Base-by-base conservation (phyloP, 1,284 basidiomycete genomes). In the Xerocomus amazonicus region DNA sequence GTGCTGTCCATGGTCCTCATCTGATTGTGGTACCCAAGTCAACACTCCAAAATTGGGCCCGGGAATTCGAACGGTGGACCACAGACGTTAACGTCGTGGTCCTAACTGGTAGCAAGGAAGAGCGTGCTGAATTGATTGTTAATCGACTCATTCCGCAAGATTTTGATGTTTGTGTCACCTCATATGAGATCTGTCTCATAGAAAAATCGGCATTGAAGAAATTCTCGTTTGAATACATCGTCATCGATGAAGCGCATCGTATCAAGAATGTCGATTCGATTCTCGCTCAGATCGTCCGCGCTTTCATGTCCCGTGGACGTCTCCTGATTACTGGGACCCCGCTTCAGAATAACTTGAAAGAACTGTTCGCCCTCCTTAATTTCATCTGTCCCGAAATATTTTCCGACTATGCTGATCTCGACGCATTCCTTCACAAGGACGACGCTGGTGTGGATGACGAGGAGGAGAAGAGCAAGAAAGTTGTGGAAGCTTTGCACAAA, bases 231-330 rank as follows among this genome's bases (percentile, higher is more conserved):
- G 92, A 97, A 72, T 99, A 99, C 73, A 98, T 99, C 69, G 81
- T 93, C 59, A 99, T 99, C 64, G 96, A 99, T 73, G 97, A 99
- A 72, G 97, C 96, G 1, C 97, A 99, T 66, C 89, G 96, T 34
- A 99, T 99, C 81, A 99, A 99, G 77, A 99, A 99, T 62, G 94
- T 96, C 61, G 93, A 99, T 67, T 97, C 93, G 28, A 89, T 98
- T 61, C 81, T 99, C 10, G 89, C 88, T 14, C 93, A 98, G 71
- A 97, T 99, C 62, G 94, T 99, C 47, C 84, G 96, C 54, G 78
- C 89, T 3, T 99, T 98, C 72, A 83, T 83, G 59, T 91, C 88
- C 40, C 83, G 96, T 37, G 92, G 92, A 1, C 78, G 97, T 32
- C 73, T 99, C 50, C 77, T 99, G 47, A 99, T 99, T 63, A 99